Conservation (phyloP, 306 rosid species). For the Prunus persica region DNA sequence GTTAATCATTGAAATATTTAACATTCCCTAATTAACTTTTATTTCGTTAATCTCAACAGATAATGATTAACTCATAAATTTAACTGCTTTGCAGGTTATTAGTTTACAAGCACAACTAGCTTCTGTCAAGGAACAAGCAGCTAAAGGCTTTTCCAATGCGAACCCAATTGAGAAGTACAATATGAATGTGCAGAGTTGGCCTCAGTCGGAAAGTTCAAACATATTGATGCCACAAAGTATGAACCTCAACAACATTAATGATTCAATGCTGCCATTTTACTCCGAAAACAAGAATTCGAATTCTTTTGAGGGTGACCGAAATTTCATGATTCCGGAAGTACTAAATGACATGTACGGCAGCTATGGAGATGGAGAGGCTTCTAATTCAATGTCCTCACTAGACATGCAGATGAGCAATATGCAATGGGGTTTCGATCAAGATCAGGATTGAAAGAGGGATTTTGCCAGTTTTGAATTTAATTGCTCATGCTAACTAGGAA, state of each 20-base stretch:
- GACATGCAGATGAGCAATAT: constrained; percentile 42
- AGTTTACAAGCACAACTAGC: constrained; percentile 83
- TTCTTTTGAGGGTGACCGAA: constrained; percentile 41
- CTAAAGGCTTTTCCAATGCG: constrained; percentile 39
- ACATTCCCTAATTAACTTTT: background rate
- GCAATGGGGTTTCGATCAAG: constrained; percentile 47
- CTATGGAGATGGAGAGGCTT: constrained; percentile 52
- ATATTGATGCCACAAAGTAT: constrained; percentile 30
- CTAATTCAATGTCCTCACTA: constrained; percentile 42
- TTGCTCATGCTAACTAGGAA: background rate
- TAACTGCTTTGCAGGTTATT: constrained; percentile 54
- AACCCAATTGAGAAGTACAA: too few relatives aligned
- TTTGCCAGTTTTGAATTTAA: too few relatives aligned
- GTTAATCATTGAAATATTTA: background rate
- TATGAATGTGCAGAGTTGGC: constrained; percentile 51
- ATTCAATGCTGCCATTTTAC: constrained; percentile 22
- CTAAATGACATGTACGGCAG: constrained; percentile 42
- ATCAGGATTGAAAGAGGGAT: constrained; percentile 9
- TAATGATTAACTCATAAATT: background rate
- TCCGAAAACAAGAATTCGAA: constrained; percentile 31
- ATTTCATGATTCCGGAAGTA: constrained; percentile 39
- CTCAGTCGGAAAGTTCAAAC: constrained; percentile 47
- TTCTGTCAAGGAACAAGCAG: constrained; percentile 73
- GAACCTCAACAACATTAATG: constrained; percentile 15
- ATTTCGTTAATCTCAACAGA: background rate